Percentiles rank a stretch among this genome's conserved stretches.
Conservation (phyloP, 371 early-diverging fungal genomes). For the Cokeromyces recurvatus region DNA sequence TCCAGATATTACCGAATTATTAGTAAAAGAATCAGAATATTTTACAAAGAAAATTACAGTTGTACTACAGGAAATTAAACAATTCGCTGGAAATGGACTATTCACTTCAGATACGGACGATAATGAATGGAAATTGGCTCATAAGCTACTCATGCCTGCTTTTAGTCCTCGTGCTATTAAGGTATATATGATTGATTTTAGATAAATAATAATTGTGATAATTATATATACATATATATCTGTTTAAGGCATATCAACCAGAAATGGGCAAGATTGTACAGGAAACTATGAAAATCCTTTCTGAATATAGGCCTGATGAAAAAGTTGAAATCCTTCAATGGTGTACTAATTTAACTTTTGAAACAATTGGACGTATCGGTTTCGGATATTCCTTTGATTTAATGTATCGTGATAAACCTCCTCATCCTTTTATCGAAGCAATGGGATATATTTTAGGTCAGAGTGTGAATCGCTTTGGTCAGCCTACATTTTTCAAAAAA, state of each 20-base stretch:
- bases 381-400: conserved; percentile 52
- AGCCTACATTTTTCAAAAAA: conserved; percentile 33
- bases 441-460: conserved; percentile 33
- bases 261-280: conserved; percentile 36
- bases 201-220: too few relatives aligned
- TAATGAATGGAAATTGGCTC: conserved; percentile 43
- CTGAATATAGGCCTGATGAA: conserved; percentile 27
- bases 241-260: conserved; percentile 24
- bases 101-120: conserved; percentile 40
- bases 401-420: conserved; percentile 30
- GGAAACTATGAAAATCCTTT: conserved; percentile 28
- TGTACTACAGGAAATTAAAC: conserved; percentile 22
- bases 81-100: conserved; percentile 30
- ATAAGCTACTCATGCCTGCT: conserved; percentile 48
- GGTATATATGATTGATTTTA: neutral
- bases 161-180: conserved; percentile 35
- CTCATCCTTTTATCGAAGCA: conserved; percentile 44
- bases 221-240: neutral
- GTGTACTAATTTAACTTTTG: conserved; percentile 50
- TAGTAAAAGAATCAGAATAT: conserved; percentile 29
- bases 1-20: conserved; percentile 28
- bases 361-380: conserved; percentile 47
- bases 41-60: conserved; percentile 28
- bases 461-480: conserved; percentile 13
- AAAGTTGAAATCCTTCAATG: conserved; percentile 38